Evolutionary conservation across 2,329 filamentous ascomycete species (phyloP), one percentile per base, ranked within the genome.

Genomic region (Trichothecium sympodiale): DNA sequence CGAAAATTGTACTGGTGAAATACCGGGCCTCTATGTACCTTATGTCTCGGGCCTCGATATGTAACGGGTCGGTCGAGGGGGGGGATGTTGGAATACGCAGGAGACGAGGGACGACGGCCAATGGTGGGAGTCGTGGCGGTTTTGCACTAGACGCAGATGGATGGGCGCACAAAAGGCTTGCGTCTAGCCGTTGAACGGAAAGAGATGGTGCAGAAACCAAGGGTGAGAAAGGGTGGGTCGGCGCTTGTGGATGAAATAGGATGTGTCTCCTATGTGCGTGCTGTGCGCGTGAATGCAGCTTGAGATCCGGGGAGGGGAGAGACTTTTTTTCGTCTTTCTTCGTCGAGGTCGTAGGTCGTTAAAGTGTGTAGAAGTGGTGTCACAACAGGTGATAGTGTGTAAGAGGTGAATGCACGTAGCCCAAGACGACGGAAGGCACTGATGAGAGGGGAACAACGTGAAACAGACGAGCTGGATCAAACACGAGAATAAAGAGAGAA

Each of bases 241-340:
- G 37, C 37, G 37, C 37, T 39, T 39, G 33, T 39, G 32, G 8
- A 28, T 35, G 29, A 29, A 32, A 33, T 33, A 16, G 17, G 18
- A 26, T 38, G n/a, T n/a, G n/a, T n/a, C n/a, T n/a, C n/a, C n/a
- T 20, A 28, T 29, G 32, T 20, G n/a, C 12, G 15, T 16, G 28
- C 15, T 31, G 29, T 10, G 29, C 15, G 15, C 17, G 29, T 17
- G 17, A 17, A 17, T 31, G 17, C 29, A 5, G 29, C 15, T 31
- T 31, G 10, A 16, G 17, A 31, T 25, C 20, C 29, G 15, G 17
- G 29, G 29, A 15, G 10, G 29, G 29, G 28, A n/a, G 28, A 29
- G 16, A 8, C 15, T 31, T 16, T 31, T 31, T 16, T 16, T 12
- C 29, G 12, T 16, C 29, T 31, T 12, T 16, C 29, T 17, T 16